phyloP scores from a whole-genome alignment of 1,284 basidiomycete species.

The Ganoderma leucocontextum region DNA sequence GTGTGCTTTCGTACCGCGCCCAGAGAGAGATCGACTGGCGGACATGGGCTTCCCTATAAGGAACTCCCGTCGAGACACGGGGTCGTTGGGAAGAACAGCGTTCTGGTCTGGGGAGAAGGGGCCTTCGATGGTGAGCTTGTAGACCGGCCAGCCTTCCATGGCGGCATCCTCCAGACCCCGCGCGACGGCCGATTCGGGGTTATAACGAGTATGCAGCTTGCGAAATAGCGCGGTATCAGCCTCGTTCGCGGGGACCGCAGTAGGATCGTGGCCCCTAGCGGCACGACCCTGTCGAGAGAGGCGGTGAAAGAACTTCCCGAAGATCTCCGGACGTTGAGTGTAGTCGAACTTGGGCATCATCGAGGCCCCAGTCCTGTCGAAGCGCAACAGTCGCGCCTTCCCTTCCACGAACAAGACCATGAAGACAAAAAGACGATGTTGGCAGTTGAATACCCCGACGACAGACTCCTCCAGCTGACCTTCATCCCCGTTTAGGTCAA shows the following conservation, averaged over 20 bases:
- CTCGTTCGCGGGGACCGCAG: background rate
- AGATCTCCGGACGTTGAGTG: constrained; percentile 13
- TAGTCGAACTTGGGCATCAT: constrained; percentile 22
- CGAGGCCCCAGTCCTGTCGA: constrained; percentile 4
- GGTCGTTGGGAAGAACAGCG: background rate
- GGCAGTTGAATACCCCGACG: background rate
- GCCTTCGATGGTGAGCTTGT: background rate
- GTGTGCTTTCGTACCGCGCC: constrained; percentile 1
- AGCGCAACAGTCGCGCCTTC: constrained; percentile 12
- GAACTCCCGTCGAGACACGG: background rate
- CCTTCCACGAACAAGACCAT: background rate
- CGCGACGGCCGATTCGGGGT: background rate
- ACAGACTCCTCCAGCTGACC: background rate
- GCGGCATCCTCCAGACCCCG: background rate
- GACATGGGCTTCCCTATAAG: constrained; percentile 6
- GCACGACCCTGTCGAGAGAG: constrained; percentile 13
- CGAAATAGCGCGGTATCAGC: background rate
- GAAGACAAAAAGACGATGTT: constrained; percentile 1
- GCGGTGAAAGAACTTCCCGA: constrained; percentile 28
- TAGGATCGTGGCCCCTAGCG: background rate
- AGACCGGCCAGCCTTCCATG: background rate
- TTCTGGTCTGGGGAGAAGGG: background rate
- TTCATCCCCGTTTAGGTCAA: background rate
- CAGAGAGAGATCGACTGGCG: background rate
- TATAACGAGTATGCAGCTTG: background rate